Conservation (phyloP, 1,139 yeast species). For the Candida sanyaensis region DNA sequence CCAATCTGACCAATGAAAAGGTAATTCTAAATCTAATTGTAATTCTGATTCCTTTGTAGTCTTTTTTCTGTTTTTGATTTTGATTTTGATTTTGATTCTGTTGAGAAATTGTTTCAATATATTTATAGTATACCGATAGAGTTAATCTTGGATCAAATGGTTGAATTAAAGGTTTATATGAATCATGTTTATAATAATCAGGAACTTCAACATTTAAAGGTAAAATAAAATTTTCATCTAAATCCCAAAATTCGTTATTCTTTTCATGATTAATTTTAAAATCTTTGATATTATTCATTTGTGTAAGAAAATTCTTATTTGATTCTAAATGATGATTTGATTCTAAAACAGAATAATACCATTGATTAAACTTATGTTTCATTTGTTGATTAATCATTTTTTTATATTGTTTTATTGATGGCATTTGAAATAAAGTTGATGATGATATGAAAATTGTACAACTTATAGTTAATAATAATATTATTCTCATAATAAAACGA, state of each 20-base stretch:
- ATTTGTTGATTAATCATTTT: constrained; percentile 12
- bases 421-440: constrained; percentile 11
- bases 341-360: constrained; percentile 22
- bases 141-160: constrained; percentile 56
- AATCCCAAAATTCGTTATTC: constrained; percentile 29
- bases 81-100: too few relatives aligned
- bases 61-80: too few relatives aligned
- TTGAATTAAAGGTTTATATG: constrained; percentile 25
- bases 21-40: constrained; percentile 18
- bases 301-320: constrained; percentile 17
- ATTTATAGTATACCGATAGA: constrained; percentile 38
- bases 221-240: constrained; percentile 16
- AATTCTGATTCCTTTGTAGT: too few relatives aligned
- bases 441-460: constrained; percentile 17
- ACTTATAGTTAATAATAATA: constrained; percentile 13
- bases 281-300: constrained; percentile 16
- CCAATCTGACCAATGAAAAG: constrained; percentile 50
- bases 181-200: constrained; percentile 12
- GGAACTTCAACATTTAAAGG: constrained; percentile 24
- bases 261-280: constrained; percentile 21
- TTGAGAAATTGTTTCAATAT: constrained; percentile 16
- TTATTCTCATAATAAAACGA: constrained; percentile 13
- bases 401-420: constrained; percentile 17
- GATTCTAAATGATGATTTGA: constrained; percentile 22
- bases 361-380: constrained; percentile 19